Evolutionary conservation across 805 yeast species (phyloP), one percentile per base, ranked within the genome.

Genomic region (Kodamaea kakaduensis): DNA sequence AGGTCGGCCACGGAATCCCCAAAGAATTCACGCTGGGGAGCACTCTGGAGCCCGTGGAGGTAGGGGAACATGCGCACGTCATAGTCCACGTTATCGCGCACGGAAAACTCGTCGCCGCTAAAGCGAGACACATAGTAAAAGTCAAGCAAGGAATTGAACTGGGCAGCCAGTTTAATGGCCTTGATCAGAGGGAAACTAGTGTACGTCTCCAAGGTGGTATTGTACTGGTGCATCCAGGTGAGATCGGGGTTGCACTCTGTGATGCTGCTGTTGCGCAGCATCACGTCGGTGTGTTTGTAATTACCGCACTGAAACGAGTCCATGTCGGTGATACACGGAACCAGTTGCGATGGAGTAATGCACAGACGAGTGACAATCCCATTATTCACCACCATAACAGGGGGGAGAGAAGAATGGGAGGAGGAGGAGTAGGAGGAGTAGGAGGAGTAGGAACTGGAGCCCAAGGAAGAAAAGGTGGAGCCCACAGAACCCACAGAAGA

Each of bases 1-100:
- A 35, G 17, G 12, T 37, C 37, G 16, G 17, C 25, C n/a, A 17
- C 26, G 4, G 46, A 46, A 31, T 46, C 46, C 35, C 51, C 58
- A 37, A 56, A 62, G 9, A 52, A 43, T 1, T 39, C 50, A 17
- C 62, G 46, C 35, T 58, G 67, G 32, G 46, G 42, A 9, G 43
- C 25, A 27, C 46, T 49, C 29, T 45, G 46, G 22, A 61, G 43
- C 1, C 66, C 67, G 43, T 61, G 66, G 28, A 63, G 49, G 40
- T 54, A 61, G 2, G 69, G 69, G 37, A 63, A 61, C 44, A 61
- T 35, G 16, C 38, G 31, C 10, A 34, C 37, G 13, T 34, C 38
- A 18, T 28, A 29, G 20, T 35, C 38, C 10, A 15, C 25, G 16
- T 25, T 21, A 9, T 23, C 20, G 12, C 9, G 29, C 4, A 15